A percentile compares a stretch with the other conserved stretches of the same genome.
Evolutionary conservation across 345 rosid species (phyloP).

Genomic region (Brassica carinata): DNA sequence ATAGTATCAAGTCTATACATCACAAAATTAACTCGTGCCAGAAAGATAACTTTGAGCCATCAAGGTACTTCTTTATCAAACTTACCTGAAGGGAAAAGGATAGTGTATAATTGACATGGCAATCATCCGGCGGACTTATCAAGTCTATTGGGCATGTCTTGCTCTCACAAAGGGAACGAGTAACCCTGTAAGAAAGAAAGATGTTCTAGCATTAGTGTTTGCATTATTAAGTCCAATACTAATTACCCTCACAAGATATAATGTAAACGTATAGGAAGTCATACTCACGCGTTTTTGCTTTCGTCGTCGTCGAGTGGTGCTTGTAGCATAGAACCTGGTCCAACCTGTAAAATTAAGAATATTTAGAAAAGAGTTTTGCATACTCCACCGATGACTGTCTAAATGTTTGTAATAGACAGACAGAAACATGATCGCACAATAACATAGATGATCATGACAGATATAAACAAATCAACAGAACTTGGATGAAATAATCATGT

Average conservation of each 20-base stretch:
- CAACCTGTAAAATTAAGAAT: constrained; percentile 59
- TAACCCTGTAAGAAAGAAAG: constrained; percentile 58
- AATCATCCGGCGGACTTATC: constrained; percentile 96
- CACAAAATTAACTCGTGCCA: constrained; percentile 9
- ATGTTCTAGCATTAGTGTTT: constrained; percentile 12
- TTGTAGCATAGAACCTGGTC: constrained; percentile 84
- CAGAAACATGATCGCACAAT: constrained; percentile 21
- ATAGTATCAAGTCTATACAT: constrained; percentile 10
- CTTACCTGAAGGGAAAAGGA: constrained; percentile 92
- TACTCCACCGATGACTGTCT: constrained; percentile 10
- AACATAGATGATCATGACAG: constrained; percentile 2
- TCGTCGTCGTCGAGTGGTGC: constrained; percentile 79
- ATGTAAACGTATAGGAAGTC: constrained; percentile 37
- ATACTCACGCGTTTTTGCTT: constrained; percentile 84
- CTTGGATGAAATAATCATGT: constrained; percentile 20
- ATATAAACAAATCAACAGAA: constrained; percentile 27
- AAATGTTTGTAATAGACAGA: constrained; percentile 11
- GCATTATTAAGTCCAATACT: neutral
- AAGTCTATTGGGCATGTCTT: constrained; percentile 86
- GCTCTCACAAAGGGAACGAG: constrained; percentile 71
- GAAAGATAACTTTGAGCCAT: constrained; percentile 18
- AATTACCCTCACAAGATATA: constrained; percentile 3
- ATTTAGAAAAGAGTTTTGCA: constrained; percentile 25
- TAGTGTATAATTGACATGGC: constrained; percentile 92
- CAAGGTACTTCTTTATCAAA: constrained; percentile 28